phyloP scores from a whole-genome alignment of 2,329 filamentous ascomycete species.

The Aspergillus niger region DNA sequence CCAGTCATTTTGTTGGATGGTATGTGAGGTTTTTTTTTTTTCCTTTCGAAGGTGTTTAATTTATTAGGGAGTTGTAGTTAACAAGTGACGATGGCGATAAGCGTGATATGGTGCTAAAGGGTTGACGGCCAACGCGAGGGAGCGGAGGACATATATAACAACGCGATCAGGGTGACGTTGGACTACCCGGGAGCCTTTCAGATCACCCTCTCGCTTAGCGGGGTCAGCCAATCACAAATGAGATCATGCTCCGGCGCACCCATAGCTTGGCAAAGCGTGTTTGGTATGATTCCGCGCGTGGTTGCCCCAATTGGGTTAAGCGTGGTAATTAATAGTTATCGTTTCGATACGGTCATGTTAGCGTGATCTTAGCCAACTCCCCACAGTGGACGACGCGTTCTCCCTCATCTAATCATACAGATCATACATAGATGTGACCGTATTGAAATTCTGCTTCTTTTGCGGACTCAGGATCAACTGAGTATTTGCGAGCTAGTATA shows the following conservation, averaged over 20 bases:
- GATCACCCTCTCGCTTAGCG: conserved; percentile 51
- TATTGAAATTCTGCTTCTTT: conserved; percentile 52
- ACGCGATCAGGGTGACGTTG: conserved; percentile 47
- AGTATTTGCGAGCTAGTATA: conserved; percentile 46
- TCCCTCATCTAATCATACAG: conserved; percentile 45
- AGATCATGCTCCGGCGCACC: conserved; percentile 34
- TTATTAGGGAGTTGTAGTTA: not conserved
- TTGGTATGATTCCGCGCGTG: conserved; percentile 17
- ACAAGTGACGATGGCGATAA: conserved; percentile 11
- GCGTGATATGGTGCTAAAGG: conserved; percentile 31
- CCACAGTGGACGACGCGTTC: conserved; percentile 25
- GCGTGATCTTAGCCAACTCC: conserved; percentile 18
- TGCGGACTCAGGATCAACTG: conserved; percentile 48
- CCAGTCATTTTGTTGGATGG: conserved; percentile 89
- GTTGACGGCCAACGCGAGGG: conserved; percentile 36
- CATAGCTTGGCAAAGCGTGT: conserved; percentile 18
- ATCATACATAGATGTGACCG: conserved; percentile 46
- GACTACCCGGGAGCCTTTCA: conserved; percentile 41
- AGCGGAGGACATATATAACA: conserved; percentile 47
- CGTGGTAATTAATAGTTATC: conserved; percentile 23
- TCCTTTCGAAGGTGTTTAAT: conserved; percentile 10
- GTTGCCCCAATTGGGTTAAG: conserved; percentile 32
- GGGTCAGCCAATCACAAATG: conserved; percentile 43
- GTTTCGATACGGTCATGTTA: conserved; percentile 27
- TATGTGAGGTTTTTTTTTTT: conserved; percentile 18